Percentiles rank a stretch among this genome's conserved stretches.
These are phyloP conservation scores for Beauveria caledonica DNA, from an alignment of 2,329 filamentous ascomycete genomes.

Conservation along the genomic window DNA sequence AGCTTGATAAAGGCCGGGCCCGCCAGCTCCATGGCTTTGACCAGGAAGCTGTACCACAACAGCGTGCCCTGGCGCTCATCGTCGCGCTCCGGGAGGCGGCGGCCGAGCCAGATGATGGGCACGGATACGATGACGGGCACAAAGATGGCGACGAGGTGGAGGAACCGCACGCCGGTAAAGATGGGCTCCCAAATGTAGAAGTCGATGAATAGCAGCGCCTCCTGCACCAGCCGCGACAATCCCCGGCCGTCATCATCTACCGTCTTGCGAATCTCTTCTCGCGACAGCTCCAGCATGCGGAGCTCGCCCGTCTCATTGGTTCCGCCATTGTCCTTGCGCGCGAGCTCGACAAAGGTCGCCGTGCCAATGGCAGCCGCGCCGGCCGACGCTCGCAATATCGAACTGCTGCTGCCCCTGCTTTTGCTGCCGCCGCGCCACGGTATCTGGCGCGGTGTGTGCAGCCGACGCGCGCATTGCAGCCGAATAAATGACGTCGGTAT, in stretches of 20 bases:
- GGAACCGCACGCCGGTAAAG: conserved; percentile 77
- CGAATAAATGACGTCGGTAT: conserved; percentile 5
- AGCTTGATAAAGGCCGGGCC: conserved; percentile 98
- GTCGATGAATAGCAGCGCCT: conserved; percentile 60
- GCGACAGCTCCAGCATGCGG: conserved; percentile 79
- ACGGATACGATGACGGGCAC: conserved; percentile 78
- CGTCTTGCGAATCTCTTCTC: conserved; percentile 65
- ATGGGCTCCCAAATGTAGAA: conserved; percentile 74
- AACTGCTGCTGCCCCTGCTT: conserved; percentile 10
- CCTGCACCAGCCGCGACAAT: conserved; percentile 48
- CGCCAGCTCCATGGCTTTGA: conserved; percentile 82
- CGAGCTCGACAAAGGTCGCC: conserved; percentile 48
- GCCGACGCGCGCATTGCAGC: conserved; percentile 9
- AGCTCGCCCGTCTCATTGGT: conserved; percentile 61
- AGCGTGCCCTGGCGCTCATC: conserved; percentile 74
- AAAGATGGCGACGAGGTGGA: conserved; percentile 82
- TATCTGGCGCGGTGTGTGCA: conserved; percentile 18
- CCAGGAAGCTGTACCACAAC: conserved; percentile 91
- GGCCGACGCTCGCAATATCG: conserved; percentile 31
- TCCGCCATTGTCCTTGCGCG: conserved; percentile 43
- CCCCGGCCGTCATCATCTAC: conserved; percentile 55
- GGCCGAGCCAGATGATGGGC: conserved; percentile 74
- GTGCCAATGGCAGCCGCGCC: conserved; percentile 42
- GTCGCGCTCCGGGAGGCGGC: conserved; percentile 52
- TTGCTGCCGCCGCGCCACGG: conserved; percentile 18